phyloP scores from a whole-genome alignment of 2,329 filamentous ascomycete species.

The Fonsecaea pedrosoi region DNA sequence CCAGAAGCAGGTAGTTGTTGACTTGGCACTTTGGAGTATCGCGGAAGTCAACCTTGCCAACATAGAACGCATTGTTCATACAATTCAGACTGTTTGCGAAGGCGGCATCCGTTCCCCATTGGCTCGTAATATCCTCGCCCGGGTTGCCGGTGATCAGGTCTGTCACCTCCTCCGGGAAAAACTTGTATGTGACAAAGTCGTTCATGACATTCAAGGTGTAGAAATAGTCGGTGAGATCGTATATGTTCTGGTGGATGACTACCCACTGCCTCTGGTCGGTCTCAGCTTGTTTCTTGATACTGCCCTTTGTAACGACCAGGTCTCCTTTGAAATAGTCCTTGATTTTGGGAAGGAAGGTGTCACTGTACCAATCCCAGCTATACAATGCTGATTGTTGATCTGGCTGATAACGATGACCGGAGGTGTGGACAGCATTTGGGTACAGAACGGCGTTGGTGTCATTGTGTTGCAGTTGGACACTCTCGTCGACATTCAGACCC shows the following conservation, averaged over 20 bases:
- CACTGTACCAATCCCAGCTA: slow-evolving; percentile 76
- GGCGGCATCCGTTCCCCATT: slow-evolving; percentile 62
- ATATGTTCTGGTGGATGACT: slow-evolving; percentile 75
- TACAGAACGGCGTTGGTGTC: slow-evolving; percentile 69
- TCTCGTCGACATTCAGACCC: slow-evolving; percentile 69
- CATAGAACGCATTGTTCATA: slow-evolving; percentile 81
- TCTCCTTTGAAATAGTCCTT: slow-evolving; percentile 86
- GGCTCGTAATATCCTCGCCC: slow-evolving; percentile 75
- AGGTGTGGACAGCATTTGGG: slow-evolving; percentile 69
- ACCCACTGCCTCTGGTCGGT: slow-evolving; percentile 77
- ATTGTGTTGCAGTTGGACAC: slow-evolving; percentile 58
- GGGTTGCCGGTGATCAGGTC: slow-evolving; percentile 75
- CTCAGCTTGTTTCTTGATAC: slow-evolving; percentile 69
- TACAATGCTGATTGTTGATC: slow-evolving; percentile 65
- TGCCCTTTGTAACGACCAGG: slow-evolving; percentile 71
- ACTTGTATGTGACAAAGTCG: slow-evolving; percentile 66
- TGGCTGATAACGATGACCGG: slow-evolving; percentile 65
- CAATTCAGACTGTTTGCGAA: slow-evolving; percentile 76
- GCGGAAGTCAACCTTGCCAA: slow-evolving; percentile 85
- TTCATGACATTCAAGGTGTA: slow-evolving; percentile 70
- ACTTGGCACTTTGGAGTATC: slow-evolving; percentile 76
- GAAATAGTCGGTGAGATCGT: slow-evolving; percentile 92
- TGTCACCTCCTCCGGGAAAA: slow-evolving; percentile 72
- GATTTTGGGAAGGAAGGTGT: slow-evolving; percentile 77
- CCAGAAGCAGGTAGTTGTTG: slow-evolving; percentile 89